Evolutionary conservation across 2,329 filamentous ascomycete genomes (phyloP).

Genomic region (Hortaea sp.): DNA sequence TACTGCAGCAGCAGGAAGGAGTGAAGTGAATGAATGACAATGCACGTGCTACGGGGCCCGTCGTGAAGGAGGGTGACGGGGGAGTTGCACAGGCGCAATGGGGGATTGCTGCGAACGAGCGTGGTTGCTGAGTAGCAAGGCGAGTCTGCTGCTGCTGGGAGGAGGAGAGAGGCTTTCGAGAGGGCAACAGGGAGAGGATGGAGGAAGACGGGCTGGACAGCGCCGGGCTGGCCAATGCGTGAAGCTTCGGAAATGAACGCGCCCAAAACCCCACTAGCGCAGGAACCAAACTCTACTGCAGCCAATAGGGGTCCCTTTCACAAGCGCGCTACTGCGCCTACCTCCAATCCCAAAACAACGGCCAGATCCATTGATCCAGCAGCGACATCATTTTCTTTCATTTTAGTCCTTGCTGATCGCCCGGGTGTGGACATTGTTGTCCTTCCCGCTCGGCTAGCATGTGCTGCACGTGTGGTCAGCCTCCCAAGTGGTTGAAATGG

Average conservation of each 20-base stretch:
- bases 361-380: background rate
- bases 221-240: background rate
- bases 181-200: background rate
- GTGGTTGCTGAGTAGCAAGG: background rate
- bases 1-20: background rate
- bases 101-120: background rate
- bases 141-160: background rate
- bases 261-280: background rate
- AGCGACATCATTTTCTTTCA: background rate
- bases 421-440: background rate
- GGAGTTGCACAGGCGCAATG: background rate
- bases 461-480: too few species aligned
- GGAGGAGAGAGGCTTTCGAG: background rate
- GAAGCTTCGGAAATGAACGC: background rate
- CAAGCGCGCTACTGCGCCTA: background rate
- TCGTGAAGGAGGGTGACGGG: slow-evolving; percentile 14
- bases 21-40: slow-evolving; percentile 9
- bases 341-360: background rate
- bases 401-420: background rate
- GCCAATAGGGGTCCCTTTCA: background rate
- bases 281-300: background rate
- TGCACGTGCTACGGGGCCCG: slow-evolving; percentile 5
- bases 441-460: too few species aligned
- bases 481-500: too few species aligned
- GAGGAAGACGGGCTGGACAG: background rate